Base-by-base conservation (phyloP, 192 early-diverging fungal genomes). In the Spizellomyces punctatus region DNA sequence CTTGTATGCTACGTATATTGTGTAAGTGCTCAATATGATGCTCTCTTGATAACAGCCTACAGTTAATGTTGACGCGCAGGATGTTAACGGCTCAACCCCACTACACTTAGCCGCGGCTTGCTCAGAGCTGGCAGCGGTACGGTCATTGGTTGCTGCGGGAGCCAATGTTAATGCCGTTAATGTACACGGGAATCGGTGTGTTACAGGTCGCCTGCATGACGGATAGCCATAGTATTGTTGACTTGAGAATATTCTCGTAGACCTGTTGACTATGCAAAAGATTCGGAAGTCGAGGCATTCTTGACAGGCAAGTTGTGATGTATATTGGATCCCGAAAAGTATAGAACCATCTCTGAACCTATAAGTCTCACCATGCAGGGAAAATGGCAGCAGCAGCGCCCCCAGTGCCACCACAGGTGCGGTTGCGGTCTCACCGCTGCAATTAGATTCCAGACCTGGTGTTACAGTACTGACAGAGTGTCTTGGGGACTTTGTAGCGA, bases 211-310 rank as follows among this genome's bases (percentile, higher is more conserved):
- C 27, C 27, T 36, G 27, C 27, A 36, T 36, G 1, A 36, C 1
- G 27, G 27, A 36, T 36, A 36, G 27, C 3, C 27, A 36, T 36
- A n/a, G n/a, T n/a, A 36, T 36, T 36, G 27, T 36, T 36, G 27
- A 36, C 27, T 36, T 36, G 27, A 8, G 56, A 64, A 17, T 6
- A 17, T 55, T 14, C 52, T 54, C 16, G 59, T 27, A 76, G 69
- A 63, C 74, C 73, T 14, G 17, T 48, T 14, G 78, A 77, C 57
- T 78, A 62, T 46, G 71, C 69, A 17, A 74, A 56, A 46, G 44
- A 44, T 27, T 6, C 54, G 14, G 60, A 58, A 19, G 27, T 73
- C 2, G 36, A 69, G 9, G 57, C 57, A 8, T 52, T 22, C 6
- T 49, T 77, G 10, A 49, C 22, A 17, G 22, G 27, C 41, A 14